Percentiles rank a stretch among this genome's conserved stretches.
Evolutionary conservation across 2,329 filamentous ascomycete species (phyloP).

Genomic region (Anthostomella pinea): DNA sequence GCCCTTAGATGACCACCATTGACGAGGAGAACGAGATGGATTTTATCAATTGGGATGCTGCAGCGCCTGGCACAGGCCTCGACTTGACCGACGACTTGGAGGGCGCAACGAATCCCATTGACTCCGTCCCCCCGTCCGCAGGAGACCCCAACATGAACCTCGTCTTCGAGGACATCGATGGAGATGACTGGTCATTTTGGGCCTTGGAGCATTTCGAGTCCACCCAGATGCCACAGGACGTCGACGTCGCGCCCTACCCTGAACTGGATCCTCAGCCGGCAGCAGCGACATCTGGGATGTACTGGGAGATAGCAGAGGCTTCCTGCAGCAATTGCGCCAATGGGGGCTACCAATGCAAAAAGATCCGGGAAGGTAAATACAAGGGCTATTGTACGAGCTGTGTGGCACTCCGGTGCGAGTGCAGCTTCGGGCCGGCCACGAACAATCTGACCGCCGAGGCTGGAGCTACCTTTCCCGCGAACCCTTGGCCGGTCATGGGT

Average conservation of each 20-base stretch:
- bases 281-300: constrained; percentile 30
- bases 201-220: constrained; percentile 56
- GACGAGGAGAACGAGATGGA: constrained; percentile 55
- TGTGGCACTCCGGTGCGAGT: constrained; percentile 56
- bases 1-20: constrained; percentile 37
- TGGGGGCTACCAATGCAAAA: constrained; percentile 58
- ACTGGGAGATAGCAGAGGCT: constrained; percentile 42
- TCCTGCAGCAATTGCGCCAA: constrained; percentile 53
- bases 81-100: constrained; percentile 35
- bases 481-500: constrained; percentile 45
- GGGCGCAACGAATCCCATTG: constrained; percentile 30
- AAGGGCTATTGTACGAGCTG: constrained; percentile 62
- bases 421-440: constrained; percentile 49
- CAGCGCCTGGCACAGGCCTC: constrained; percentile 33
- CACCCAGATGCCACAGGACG: constrained; percentile 37
- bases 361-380: constrained; percentile 56
- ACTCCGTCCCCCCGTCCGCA: constrained; percentile 16
- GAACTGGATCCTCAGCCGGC: constrained; percentile 30
- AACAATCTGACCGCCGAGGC: constrained; percentile 33
- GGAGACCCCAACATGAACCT: constrained; percentile 46
- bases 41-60: constrained; percentile 61
- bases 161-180: constrained; percentile 53
- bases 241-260: constrained; percentile 29
- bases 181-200: constrained; percentile 58
- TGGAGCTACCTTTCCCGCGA: constrained; percentile 40